Base-by-base conservation (phyloP, 306 rosid genomes). In the Clitoria ternatea region DNA sequence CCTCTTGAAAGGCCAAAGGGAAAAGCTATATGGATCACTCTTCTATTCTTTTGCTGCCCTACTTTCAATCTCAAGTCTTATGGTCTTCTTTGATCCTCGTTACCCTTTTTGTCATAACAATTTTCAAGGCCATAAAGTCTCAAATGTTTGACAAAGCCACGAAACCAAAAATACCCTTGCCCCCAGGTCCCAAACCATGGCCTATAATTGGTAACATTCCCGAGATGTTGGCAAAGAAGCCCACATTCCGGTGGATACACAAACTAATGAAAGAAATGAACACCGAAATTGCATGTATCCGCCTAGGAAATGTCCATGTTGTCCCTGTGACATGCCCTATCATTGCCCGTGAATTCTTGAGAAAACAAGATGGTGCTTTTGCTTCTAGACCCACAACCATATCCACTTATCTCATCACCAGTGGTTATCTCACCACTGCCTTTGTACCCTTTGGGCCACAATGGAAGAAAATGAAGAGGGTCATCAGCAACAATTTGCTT, bases 401-500 rank as follows among this genome's bases (percentile, higher is more conserved):
- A 32, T 36, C 67, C 33, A 61, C 79, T 12, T 4, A 37, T 0
- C 30, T 73, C 14, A 18, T 74, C 5, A 69, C 57, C 11, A 12
- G 45, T 14, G 79, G 79, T 1, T 77, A 40, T 13, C 35, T 23
- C 45, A 24, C 65, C 1, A 26, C 63, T 3, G 3, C 5, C 3
- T 2, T 66, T 4, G 67, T 14, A 7, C 73, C 73, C 3, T 55
- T 22, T 36, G 42, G 61, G 15, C 49, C 54, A 1, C 79, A 75
- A 15, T 66, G 60, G 68, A 75, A 54, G 74, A 75, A 75, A 39
- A 75, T 75, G 79, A 75, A 7, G 7, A 74, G 11, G 17, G 15
- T 52, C 27, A 3, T 66, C 3, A 1, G 2, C 6, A 8, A 27
- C 1, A 26, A 75, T 1, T n/a, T 75, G 44, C 17, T 75, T 2